phyloP scores from a whole-genome alignment of 495 filamentous ascomycete species.

The Parathielavia hyrcaniae region DNA sequence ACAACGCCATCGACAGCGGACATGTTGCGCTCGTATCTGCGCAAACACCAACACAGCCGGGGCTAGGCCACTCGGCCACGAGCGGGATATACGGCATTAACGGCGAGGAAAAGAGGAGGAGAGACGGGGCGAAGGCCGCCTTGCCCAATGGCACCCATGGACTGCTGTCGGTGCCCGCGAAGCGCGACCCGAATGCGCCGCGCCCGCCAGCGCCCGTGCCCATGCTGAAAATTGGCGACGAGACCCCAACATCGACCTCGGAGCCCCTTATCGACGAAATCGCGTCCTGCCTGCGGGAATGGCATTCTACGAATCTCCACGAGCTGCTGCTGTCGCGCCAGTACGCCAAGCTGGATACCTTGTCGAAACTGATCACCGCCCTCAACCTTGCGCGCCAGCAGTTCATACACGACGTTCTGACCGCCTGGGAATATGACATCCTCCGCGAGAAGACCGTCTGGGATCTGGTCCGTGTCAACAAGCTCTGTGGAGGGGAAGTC shows the following conservation, averaged over 20 bases:
- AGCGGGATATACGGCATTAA: constrained; percentile 31
- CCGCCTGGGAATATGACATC: constrained; percentile 65
- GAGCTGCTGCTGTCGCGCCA: constrained; percentile 78
- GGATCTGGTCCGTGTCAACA: constrained; percentile 90
- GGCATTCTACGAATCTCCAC: constrained; percentile 95
- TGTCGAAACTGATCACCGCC: constrained; percentile 69
- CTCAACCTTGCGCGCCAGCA: constrained; percentile 80
- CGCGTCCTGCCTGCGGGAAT: constrained; percentile 90
- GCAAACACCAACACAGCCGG: constrained; percentile 15
- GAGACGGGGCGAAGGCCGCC: constrained; percentile 18
- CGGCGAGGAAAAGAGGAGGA: constrained; percentile 32
- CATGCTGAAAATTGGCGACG: constrained; percentile 95
- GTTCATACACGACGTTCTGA: constrained; percentile 88
- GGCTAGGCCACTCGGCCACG: constrained; percentile 44
- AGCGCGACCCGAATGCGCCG: constrained; percentile 54
- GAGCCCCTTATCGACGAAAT: constrained; percentile 97
- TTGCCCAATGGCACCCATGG: constrained; percentile 31
- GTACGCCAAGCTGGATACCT: constrained; percentile 73
- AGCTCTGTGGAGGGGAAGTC: constrained; percentile 81
- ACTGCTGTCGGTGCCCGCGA: constrained; percentile 33
- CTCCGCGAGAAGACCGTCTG: constrained; percentile 85
- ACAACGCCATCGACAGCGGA: constrained; percentile 38
- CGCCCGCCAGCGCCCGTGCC: constrained; percentile 89
- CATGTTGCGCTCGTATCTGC: constrained; percentile 28
- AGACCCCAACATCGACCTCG: constrained; percentile 78